Conservation (phyloP, 805 yeast species). For the Metschnikowia reukaufii region DNA sequence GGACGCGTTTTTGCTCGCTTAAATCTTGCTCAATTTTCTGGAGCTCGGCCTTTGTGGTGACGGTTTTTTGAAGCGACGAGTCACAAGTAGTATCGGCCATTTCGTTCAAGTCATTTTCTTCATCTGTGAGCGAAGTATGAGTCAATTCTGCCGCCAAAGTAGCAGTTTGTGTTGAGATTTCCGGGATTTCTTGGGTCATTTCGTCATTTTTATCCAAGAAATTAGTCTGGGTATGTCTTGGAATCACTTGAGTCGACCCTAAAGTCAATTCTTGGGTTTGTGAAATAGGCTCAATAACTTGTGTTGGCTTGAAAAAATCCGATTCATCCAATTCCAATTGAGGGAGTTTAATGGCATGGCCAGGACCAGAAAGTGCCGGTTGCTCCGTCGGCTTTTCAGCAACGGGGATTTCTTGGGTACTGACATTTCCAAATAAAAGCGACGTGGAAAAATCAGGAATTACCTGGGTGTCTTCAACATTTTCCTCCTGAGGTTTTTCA, state of each 20-base stretch:
- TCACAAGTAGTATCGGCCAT: slow-evolving; percentile 23
- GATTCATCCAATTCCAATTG: slow-evolving; percentile 29
- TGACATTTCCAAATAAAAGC: slow-evolving; percentile 12
- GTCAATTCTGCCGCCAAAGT: slow-evolving; percentile 35
- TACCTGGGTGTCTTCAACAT: slow-evolving; percentile 13
- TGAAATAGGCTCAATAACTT: slow-evolving; percentile 6
- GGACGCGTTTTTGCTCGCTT: slow-evolving; percentile 34
- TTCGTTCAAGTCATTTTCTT: slow-evolving; percentile 36
- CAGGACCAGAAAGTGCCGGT: background rate
- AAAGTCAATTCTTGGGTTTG: background rate
- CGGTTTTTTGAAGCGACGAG: slow-evolving; percentile 20
- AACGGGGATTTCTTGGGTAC: slow-evolving; percentile 1
- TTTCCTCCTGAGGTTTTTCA: slow-evolving; percentile 4
- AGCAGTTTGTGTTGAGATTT: slow-evolving; percentile 15
- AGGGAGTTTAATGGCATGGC: slow-evolving; percentile 25
- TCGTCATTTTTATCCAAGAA: slow-evolving; percentile 2
- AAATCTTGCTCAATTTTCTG: slow-evolving; percentile 34
- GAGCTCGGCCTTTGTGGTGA: slow-evolving; percentile 28
- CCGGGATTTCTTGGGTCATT: background rate
- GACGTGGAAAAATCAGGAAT: slow-evolving; percentile 19
- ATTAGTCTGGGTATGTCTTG: background rate
- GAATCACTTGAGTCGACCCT: slow-evolving; percentile 8
- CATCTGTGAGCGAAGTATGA: slow-evolving; percentile 37
- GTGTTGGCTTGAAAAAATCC: slow-evolving; percentile 15
- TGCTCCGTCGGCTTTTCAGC: background rate